A percentile compares a stretch with the other conserved stretches of the same genome.
phyloP scores from a whole-genome alignment of 2,329 filamentous ascomycete species.

The Ophiosphaerella korrae region DNA sequence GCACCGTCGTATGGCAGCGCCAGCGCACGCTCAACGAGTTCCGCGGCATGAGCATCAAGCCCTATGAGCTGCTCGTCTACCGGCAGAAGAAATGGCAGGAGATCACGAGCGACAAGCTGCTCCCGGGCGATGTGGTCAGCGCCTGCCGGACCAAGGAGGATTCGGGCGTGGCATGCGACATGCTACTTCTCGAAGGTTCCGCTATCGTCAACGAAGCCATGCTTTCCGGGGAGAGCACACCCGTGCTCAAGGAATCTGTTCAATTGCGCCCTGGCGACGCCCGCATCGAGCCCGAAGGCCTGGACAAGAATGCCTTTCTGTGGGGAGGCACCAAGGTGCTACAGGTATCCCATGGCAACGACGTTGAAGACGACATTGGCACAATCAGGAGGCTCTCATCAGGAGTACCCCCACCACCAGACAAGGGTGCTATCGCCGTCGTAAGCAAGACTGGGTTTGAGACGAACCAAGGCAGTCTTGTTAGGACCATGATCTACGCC shows the following conservation, averaged over 20 bases:
- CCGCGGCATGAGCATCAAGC: slow-evolving; percentile 99
- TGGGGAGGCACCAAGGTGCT: slow-evolving; percentile 98
- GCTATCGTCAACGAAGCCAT: slow-evolving; percentile 99
- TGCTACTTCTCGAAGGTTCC: slow-evolving; percentile 91
- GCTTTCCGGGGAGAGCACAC: slow-evolving; percentile 97
- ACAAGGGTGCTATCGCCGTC: slow-evolving; percentile 91
- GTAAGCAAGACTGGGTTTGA: slow-evolving; percentile 98
- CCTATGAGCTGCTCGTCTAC: slow-evolving; percentile 92
- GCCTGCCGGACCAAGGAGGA: slow-evolving; percentile 95
- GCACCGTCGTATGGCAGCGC: slow-evolving; percentile 98
- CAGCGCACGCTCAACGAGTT: slow-evolving; percentile 96
- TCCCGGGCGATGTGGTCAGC: slow-evolving; percentile 92
- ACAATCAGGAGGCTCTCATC: slow-evolving; percentile 70
- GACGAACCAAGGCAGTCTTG: slow-evolving; percentile 95
- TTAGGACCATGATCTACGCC: slow-evolving; percentile 99
- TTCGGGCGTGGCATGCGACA: slow-evolving; percentile 94
- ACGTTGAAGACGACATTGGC: slow-evolving; percentile 68
- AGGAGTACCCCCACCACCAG: slow-evolving; percentile 81
- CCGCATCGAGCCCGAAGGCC: slow-evolving; percentile 79
- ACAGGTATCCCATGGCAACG: slow-evolving; percentile 86
- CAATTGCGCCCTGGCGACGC: slow-evolving; percentile 86
- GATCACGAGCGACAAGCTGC: slow-evolving; percentile 84
- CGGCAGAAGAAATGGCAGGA: slow-evolving; percentile 87
- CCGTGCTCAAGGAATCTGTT: slow-evolving; percentile 92
- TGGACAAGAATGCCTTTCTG: slow-evolving; percentile 96